Base-by-base conservation (phyloP, 257 asterid species). In the Scutellaria barbata region DNA sequence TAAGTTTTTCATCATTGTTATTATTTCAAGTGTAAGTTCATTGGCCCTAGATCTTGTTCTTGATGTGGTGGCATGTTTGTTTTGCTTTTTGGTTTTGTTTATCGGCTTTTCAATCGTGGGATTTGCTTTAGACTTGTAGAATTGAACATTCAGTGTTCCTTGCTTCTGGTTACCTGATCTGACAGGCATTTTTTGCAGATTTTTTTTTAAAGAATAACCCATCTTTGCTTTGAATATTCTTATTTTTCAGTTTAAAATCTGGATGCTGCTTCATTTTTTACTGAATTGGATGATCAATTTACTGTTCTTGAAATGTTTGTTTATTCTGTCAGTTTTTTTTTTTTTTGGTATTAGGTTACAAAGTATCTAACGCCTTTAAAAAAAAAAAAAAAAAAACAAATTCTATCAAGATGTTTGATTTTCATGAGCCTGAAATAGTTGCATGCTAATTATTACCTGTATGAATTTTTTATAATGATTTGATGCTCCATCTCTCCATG, bases 41-140 rank as follows among this genome's bases (percentile, higher is more conserved):
- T 33, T 52, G 63, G 57, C 62, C 14, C 39, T 65, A 76, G 84
- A 76, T 82, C 84, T 79, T 63, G 59, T 71, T 68, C 48, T 7
- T 63, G 64, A 43, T 22, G 14, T 3, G 66, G 25, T 39, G 46
- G 25, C 63, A 7, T 43, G 17, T 1, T 12, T 63, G 39, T 12
- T 1, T 14, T 72, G 8, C 13, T 3, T 25, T 56, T 45, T 16
- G 14, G 18, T 59, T 48, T 7, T 41, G 22, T 73, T 8, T 53
- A 6, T 17, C 8, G 47, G 39, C n/a, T 46, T 18, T 16, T 16
- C 12, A 20, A 33, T 70, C 47, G 54, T 48, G 43, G 45, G 63
- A 10, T 35, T 50, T 30, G 60, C 8, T 45, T 48, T 53, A 11
- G 54, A 53, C 47, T 54, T 62, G 22, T 35, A 3, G 59, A 62